phyloP scores from a whole-genome alignment of 1,284 basidiomycete species.

The Heterobasidion occidentale region DNA sequence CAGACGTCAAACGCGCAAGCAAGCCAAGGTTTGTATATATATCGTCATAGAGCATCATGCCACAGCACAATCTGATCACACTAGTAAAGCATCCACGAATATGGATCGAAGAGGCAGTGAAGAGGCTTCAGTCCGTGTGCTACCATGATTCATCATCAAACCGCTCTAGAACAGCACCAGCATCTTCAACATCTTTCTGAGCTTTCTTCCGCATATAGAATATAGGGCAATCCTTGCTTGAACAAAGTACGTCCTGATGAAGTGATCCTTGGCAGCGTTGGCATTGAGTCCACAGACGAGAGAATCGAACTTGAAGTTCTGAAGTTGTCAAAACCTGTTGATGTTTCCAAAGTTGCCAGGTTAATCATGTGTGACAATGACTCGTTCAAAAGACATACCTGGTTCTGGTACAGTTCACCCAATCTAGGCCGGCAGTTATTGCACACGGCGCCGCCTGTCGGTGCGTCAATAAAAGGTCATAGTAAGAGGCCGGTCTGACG shows the following conservation, averaged over 20 bases:
- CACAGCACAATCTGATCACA: too few species aligned
- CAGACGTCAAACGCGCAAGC: too few species aligned
- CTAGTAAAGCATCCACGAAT: too few species aligned
- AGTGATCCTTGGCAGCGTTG: slow-evolving; percentile 94
- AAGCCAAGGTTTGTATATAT: too few species aligned
- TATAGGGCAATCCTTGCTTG: slow-evolving; percentile 96
- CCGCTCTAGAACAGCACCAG: slow-evolving; percentile 68
- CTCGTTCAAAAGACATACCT: slow-evolving; percentile 33
- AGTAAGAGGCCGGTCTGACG: too few species aligned
- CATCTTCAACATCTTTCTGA: slow-evolving; percentile 91
- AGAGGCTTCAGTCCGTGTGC: too few species aligned
- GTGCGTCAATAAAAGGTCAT: slow-evolving; percentile 3
- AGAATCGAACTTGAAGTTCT: slow-evolving; percentile 81
- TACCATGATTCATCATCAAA: slow-evolving; percentile 73
- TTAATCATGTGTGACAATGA: not conserved
- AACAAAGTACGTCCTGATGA: slow-evolving; percentile 94
- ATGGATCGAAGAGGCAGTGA: too few species aligned
- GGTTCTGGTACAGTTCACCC: slow-evolving; percentile 88
- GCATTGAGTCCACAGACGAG: slow-evolving; percentile 93
- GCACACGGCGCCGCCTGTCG: slow-evolving; percentile 81
- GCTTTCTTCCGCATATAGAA: slow-evolving; percentile 97
- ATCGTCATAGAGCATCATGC: too few species aligned
- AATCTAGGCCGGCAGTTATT: slow-evolving; percentile 83
- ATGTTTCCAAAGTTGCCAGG: not conserved
- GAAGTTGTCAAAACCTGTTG: slow-evolving; percentile 53